Base-by-base conservation (phyloP, 495 filamentous ascomycete species). In the Aspergillus asperescens region DNA sequence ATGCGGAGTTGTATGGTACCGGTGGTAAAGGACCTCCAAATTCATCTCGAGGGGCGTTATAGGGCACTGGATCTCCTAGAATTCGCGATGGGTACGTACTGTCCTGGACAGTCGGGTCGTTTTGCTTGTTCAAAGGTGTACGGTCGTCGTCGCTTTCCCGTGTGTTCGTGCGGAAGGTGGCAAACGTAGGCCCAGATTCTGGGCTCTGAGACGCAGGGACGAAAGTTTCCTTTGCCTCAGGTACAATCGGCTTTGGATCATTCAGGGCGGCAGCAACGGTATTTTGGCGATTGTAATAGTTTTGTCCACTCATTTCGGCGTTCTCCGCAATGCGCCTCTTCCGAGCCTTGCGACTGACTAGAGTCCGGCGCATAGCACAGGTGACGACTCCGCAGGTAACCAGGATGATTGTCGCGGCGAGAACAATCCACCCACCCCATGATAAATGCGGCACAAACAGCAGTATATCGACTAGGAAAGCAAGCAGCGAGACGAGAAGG, bases 341-440 rank as follows among this genome's bases (percentile, higher is more conserved):
- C 52, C 91, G 77, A 9, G 92, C 90, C 72, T 96, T 96, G 45
- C 91, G 82, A 62, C 87, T 86, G 46, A 97, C 91, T 9, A 98
- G 75, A 1, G 92, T 95, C 39, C 93, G 84, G 53, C 93, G 86
- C 90, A 97, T 97, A n/a, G 90, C 90, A 63, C 93, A 98, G 8
- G 88, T 91, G 45, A 96, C 83, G 42, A 98, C 81, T 23, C 86
- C 85, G 66, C 86, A 89, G 5, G 88, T 73, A 40, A 89, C 83
- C 38, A 94, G 87, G 38, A 97, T 72, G 50, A 97, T 88, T 15
- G 90, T 93, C 18, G 93, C 88, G 15, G 83, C 93, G 23, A 98
- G 78, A 13, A 97, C 93, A 54, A 98, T 81, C 81, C 91, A 98
- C 53, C 91, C 91, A 56, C 89, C 93, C 90, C 91, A 97, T 61